Conservation (phyloP, 2,329 filamentous ascomycete species). For the Tympanopsis confertula region DNA sequence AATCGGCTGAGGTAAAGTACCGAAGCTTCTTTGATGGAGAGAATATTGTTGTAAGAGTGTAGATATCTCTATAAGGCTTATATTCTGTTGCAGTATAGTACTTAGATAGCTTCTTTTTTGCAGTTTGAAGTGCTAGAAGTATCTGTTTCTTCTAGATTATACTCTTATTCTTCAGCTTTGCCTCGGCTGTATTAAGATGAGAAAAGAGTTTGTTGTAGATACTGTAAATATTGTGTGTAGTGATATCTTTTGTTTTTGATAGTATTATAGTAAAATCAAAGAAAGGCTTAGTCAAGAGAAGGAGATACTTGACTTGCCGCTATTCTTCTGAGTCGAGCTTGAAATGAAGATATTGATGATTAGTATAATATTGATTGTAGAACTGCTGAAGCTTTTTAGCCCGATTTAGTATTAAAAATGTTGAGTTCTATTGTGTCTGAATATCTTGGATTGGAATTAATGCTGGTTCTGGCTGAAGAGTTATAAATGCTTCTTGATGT, state of each 20-base stretch:
- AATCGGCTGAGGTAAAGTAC: not conserved
- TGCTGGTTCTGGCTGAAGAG: conserved; percentile 5
- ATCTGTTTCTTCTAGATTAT: not conserved
- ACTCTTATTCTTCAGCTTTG: conserved; percentile 5
- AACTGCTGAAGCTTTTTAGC: conserved; percentile 4
- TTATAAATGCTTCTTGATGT: conserved; percentile 5
- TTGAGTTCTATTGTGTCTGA: conserved; percentile 7
- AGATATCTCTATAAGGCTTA: not conserved
- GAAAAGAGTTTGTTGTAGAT: conserved; percentile 10
- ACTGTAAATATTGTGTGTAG: conserved; percentile 5
- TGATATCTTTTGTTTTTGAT: conserved; percentile 8
- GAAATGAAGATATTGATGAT: conserved; percentile 2
- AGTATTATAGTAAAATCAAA: conserved; percentile 6
- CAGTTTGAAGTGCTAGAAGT: not conserved
- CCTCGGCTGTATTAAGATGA: conserved; percentile 5
- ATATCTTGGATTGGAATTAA: conserved; percentile 8
- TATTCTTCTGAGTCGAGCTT: conserved; percentile 5
- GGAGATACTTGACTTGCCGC: conserved; percentile 7
- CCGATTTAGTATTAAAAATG: conserved; percentile 7
- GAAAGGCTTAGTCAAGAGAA: conserved; percentile 9
- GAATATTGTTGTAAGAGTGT: not conserved
- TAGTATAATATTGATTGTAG: not conserved
- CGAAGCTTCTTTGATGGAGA: not conserved
- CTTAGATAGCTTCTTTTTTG: not conserved
- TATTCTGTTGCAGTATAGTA: not conserved